Evolutionary conservation across 495 filamentous ascomycete genomes (phyloP).

Genomic region (Bacidia gigantensis): DNA sequence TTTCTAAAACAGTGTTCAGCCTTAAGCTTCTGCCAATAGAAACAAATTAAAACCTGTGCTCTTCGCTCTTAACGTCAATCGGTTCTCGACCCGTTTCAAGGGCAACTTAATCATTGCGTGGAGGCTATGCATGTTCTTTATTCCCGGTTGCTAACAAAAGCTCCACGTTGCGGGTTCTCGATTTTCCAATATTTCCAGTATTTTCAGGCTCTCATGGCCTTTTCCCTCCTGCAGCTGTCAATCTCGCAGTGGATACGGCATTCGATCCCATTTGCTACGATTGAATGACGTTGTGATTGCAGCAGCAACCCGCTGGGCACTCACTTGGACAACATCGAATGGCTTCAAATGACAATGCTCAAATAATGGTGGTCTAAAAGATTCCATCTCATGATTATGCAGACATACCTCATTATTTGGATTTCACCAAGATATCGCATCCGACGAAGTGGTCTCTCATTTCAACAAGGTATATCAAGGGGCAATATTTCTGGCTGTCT

Average conservation of each 20-base stretch:
- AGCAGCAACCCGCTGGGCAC: constrained; percentile 1
- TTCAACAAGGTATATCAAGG: background rate
- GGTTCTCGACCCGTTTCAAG: no score
- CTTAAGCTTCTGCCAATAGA: background rate
- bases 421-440: no score
- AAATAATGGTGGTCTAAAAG: no score
- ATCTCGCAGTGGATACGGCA: background rate
- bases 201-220: background rate
- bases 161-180: background rate
- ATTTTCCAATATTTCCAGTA: background rate
- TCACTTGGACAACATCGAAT: background rate
- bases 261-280: background rate
- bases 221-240: background rate
- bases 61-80: no score
- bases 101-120: no score
- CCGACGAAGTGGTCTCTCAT: no score
- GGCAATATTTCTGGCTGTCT: background rate
- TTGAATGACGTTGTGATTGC: background rate
- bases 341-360: no score
- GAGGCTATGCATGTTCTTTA: no score
- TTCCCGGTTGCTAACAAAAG: no score
- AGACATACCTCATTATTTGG: no score
- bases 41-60: no score
- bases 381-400: no score
- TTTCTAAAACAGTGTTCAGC: background rate